Evolutionary conservation across 176 grass and related monocot genomes (phyloP), one percentile per base, ranked within the genome.

Genomic region (Bonia amplexicaulis): DNA sequence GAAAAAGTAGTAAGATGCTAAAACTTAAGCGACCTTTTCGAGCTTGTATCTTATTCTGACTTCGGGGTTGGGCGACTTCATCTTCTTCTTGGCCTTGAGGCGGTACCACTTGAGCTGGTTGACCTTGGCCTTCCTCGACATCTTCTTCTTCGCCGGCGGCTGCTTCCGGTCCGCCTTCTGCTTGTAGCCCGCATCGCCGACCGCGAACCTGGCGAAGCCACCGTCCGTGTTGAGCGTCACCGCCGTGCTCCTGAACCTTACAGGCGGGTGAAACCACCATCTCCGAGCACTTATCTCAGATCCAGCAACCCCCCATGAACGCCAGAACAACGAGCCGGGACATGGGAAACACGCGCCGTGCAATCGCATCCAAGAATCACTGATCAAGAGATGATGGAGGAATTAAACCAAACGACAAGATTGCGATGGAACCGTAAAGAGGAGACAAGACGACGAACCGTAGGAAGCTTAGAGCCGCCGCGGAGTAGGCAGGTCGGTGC

Each of bases 21-120:
- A n/a, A 31, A 12, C 37, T 17, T 6, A 20, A 55, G 6, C 3
- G 2, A 88, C 86, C 82, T 88, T 88, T 20, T 87, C 86, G 66
- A 95, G 88, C 80, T 92, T 95, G 86, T 95, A 95, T 85, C 88
- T 88, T 27, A 95, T 95, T 86, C 93, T 79, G 66, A 95, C 93
- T 88, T 95, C 90, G 47, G 93, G 90, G 55, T 95, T 95, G 23
- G 93, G 90, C 22, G 88, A 90, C 51, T 92, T 95, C 90, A 92
- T 88, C 82, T 90, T 95, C 82, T 92, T 95, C 74, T 95, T 95
- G 78, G 93, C 90, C 76, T 92, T 95, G 29, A 95, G 89, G 46
- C 90, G 90, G 57, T 66, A 97, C 90, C 92, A 94, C 57, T 92
- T 94, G 1, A 94, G 92, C 69, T 92, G 88, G 84, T 92, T 97